A percentile compares a stretch with the other conserved stretches of the same genome.
These are phyloP conservation scores for Dictyostelium firmibasis DNA, from an alignment of 78 protist genomes.

Conservation along the genomic window DNA sequence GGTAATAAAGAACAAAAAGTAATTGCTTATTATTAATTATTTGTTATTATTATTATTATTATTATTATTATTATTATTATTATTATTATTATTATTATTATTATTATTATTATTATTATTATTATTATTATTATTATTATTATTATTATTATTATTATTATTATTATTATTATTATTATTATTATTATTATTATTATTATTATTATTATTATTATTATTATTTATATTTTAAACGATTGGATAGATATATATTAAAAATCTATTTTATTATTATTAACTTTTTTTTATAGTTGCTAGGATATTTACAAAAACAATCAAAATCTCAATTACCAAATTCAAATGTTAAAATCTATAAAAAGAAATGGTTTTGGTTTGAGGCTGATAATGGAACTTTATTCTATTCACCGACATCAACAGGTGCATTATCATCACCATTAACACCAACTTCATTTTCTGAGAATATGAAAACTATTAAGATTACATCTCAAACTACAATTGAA, in stretches of 20 bases:
- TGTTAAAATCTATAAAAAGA: slow-evolving; percentile 59
- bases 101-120: too few species aligned
- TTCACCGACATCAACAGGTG: not conserved
- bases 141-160: too few species aligned
- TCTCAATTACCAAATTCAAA: slow-evolving; percentile 23
- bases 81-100: too few species aligned
- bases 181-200: too few species aligned
- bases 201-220: too few species aligned
- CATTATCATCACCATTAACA: slow-evolving; percentile 7
- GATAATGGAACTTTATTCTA: slow-evolving; percentile 40
- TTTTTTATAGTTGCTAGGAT: slow-evolving; percentile 32
- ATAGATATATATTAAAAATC: too few species aligned
- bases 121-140: too few species aligned
- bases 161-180: too few species aligned
- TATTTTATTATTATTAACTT: not conserved
- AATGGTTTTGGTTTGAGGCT: slow-evolving; percentile 69
- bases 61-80: too few species aligned
- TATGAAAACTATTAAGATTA: slow-evolving; percentile 8
- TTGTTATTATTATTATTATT: too few species aligned
- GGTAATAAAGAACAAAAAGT: not conserved
- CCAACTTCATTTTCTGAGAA: slow-evolving; percentile 3
- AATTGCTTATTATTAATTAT: too few species aligned
- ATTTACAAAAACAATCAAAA: slow-evolving; percentile 60
- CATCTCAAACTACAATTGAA: slow-evolving; percentile 9
- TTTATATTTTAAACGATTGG: too few species aligned